A percentile compares a stretch with the other conserved stretches of the same genome.
phyloP scores from a whole-genome alignment of 2,329 filamentous ascomycete species.

The Mycosphaerelloides madeirae region DNA sequence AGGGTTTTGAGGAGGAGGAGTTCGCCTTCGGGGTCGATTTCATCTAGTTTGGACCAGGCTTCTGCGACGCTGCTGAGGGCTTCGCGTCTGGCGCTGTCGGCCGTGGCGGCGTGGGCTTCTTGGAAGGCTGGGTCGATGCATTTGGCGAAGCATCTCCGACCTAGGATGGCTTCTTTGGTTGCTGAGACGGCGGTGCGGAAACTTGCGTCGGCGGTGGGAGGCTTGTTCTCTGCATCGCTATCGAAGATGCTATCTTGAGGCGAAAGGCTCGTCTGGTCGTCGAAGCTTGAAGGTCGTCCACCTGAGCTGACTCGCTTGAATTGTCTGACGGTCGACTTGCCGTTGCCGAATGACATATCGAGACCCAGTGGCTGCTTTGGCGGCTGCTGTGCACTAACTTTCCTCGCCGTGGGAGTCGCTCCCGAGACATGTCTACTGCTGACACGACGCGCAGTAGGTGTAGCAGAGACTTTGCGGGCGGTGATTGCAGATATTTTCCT shows the following conservation, averaged over 20 bases:
- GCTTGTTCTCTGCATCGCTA: conserved; percentile 60
- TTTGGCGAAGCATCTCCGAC: conserved; percentile 74
- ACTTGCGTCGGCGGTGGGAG: conserved; percentile 39
- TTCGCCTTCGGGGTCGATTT: conserved; percentile 83
- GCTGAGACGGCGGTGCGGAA: conserved; percentile 28
- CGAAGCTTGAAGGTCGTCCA: conserved; percentile 18
- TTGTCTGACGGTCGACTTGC: conserved; percentile 82
- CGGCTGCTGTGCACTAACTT: conserved; percentile 35
- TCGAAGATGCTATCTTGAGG: conserved; percentile 32
- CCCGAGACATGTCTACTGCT: conserved; percentile 31
- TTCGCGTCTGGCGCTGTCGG: conserved; percentile 62
- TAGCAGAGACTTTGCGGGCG: conserved; percentile 31
- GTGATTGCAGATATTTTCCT: conserved; percentile 39
- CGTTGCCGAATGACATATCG: conserved; percentile 91
- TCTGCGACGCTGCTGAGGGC: conserved; percentile 78
- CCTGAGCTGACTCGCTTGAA: conserved; percentile 74
- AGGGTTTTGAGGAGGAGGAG: conserved; percentile 78
- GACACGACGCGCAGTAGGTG: conserved; percentile 31
- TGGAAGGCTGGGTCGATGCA: conserved; percentile 77
- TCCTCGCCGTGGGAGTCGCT: conserved; percentile 41
- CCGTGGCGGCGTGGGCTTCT: conserved; percentile 79
- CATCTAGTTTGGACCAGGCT: conserved; percentile 78
- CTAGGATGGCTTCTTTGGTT: conserved; percentile 75
- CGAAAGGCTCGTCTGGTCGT: conserved; percentile 17
- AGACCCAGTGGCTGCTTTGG: conserved; percentile 74